These are phyloP conservation scores for Lactarius hatsudake DNA, from an alignment of 768 basidiomycete species.

Conservation along the genomic window DNA sequence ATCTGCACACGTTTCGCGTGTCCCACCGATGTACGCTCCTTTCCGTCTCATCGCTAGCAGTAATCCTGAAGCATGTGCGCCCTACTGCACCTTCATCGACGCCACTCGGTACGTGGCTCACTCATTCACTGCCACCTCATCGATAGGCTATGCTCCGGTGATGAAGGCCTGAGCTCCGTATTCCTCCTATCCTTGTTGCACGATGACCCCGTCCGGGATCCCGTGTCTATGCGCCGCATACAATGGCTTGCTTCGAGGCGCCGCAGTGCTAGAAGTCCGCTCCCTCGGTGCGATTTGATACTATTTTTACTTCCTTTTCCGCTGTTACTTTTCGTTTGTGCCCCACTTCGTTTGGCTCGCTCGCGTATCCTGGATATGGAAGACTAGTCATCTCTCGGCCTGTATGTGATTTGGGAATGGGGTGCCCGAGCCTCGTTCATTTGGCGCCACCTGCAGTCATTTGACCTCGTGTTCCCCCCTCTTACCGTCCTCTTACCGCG, in stretches of 20 bases:
- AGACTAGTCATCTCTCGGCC: background rate
- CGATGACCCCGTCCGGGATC: background rate
- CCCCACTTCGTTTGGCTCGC: background rate
- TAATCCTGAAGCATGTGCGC: background rate
- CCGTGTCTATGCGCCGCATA: background rate
- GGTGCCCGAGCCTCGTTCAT: background rate
- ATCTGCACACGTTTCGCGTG: constrained; percentile 1
- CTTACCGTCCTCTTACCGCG: constrained; percentile 10
- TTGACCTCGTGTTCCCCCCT: constrained; percentile 15
- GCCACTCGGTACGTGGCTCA: constrained; percentile 2
- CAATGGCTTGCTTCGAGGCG: background rate
- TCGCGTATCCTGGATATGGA: background rate
- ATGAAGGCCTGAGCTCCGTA: background rate
- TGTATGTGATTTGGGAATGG: constrained; percentile 1
- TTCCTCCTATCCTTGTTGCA: background rate
- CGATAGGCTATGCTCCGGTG: constrained; percentile 11
- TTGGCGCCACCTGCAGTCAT: constrained; percentile 19
- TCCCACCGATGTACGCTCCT: background rate
- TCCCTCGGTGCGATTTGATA: background rate
- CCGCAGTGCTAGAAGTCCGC: background rate
- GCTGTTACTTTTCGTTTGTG: background rate
- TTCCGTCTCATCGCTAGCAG: background rate
- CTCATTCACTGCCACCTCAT: constrained; percentile 17
- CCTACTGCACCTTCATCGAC: background rate
- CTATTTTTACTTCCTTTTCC: constrained; percentile 7